These are phyloP conservation scores for Knoxia roxburghii DNA, from an alignment of 257 asterid species.

Conservation along the genomic window DNA sequence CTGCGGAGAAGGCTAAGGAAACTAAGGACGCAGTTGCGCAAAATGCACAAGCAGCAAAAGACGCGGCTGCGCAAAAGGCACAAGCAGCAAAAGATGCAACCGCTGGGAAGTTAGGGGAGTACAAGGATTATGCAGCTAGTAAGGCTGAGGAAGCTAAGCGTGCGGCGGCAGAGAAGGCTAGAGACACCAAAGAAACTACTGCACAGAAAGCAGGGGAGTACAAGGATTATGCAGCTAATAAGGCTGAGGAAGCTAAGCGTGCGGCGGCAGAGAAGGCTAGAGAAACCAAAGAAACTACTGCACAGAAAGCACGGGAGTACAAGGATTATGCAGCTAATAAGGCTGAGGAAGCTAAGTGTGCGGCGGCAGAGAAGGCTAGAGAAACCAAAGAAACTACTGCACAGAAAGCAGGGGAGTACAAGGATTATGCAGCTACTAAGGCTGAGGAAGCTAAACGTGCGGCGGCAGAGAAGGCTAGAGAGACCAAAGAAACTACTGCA, in stretches of 20 bases:
- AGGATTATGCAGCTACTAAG: conserved; percentile 3
- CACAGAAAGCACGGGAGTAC: conserved; percentile 50
- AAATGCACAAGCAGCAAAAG: conserved; percentile 20
- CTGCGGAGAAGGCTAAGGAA: conserved; percentile 17
- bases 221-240: conserved; percentile 3
- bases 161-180: conserved; percentile 19
- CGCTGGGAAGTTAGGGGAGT: conserved; percentile 6
- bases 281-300: conserved; percentile 32
- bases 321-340: conserved; percentile 36
- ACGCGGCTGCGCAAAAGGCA: conserved; percentile 17
- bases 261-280: conserved; percentile 37
- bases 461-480: conserved; percentile 22
- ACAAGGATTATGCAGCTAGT: conserved; percentile 6
- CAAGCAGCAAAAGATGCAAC: conserved; percentile 21
- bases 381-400: conserved; percentile 5
- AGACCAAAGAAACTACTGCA: conserved; percentile 35
- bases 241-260: conserved; percentile 17
- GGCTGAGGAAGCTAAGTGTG: conserved; percentile 6
- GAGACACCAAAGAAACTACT: conserved; percentile 6
- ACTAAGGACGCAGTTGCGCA: conserved; percentile 12
- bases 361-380: conserved; percentile 13
- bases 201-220: conserved; percentile 7
- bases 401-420: conserved; percentile 12
- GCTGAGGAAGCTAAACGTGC: conserved; percentile 8
- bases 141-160: conserved; percentile 15